Base-by-base conservation (phyloP, 2,329 filamentous ascomycete genomes). In the Penicillium sp. region DNA sequence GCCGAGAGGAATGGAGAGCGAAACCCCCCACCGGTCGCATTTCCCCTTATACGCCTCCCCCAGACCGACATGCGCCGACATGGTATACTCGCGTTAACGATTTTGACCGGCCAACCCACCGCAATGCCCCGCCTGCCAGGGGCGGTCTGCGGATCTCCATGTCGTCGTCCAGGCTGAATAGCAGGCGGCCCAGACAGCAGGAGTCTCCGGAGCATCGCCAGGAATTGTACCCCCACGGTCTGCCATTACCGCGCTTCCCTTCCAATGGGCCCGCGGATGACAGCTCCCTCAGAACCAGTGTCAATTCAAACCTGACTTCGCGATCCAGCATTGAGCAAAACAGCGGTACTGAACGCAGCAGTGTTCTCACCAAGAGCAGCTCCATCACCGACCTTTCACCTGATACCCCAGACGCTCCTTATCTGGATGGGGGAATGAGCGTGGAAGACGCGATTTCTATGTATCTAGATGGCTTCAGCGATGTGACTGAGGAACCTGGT, bases 291-390 rank as follows among this genome's bases (percentile, higher is more conserved):
- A 75, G 82, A 23, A 76, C 79, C 12, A 85, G 82, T 54, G 77
- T 81, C 55, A 77, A 81, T 46, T 86, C 82, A 3, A 78, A 75
- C 24, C 70, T 81, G 65, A 86, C 82, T 3, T 81, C 75, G 3
- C 76, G 76, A 47, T 84, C 81, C 13, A 84, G 81, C 61, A 70
- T 77, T 35, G 70, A 80, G 44, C 79, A 80, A 38, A 64, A 74
- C 6, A 81, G 79, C 54, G 79, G 80, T n/a, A 95, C 89, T 1
- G 88, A 92, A 64, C 80, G 88, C 53, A 95, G 88, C 67, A 95
- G 90, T 64, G 78, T 93, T 43, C 68, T 86, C 56, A 93, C 89
- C 3, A 89, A 88, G 59, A 82, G 83, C 52, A 95, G 87, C 73
- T 90, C 87, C 1, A 78, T 84, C 46, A 86, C 77, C 73, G 72